Evolutionary conservation across 2,329 filamentous ascomycete species (phyloP), one percentile per base, ranked within the genome.

Genomic region (Thelonectria olida): DNA sequence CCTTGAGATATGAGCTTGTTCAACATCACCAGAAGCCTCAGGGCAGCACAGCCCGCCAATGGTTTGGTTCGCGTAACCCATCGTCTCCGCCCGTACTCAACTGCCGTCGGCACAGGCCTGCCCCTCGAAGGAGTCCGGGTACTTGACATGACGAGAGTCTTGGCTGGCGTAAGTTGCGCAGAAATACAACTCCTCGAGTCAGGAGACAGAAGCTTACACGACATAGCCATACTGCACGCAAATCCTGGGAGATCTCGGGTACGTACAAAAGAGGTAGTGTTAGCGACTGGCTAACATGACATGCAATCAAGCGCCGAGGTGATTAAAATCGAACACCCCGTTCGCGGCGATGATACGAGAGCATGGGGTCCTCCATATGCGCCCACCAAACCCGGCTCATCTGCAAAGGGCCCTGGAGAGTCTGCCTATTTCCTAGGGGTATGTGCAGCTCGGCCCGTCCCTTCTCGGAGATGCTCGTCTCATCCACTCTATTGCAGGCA

Each of bases 331-430:
- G 96, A 99, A 78, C 96, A 99, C 77, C 96, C 96, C 4, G 88
- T 88, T 5, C 86, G 92, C 58, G 96, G 92, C 36, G 96, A 99
- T 75, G 96, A 99, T 75, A 99, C 96, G 9, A 84, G 96, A 72
- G 94, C 94, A 51, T 99, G 96, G 96, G 96, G 96, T 0, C 96
- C 96, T 22, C 96, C 96, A 1, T 99, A 96, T 76, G 96, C 96
- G 7, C 82, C 87, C 52, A 96, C 97, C 75, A 86, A 84, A 63
- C 75, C 87, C 28, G 86, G 82, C 4, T 85, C 87, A 15, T 74
- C 81, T 68, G 75, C 82, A 70, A 69, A 88, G 77, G 91, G 92
- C 0, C 90, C 92, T 1, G 96, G 96, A 22, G 96, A 99, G 77
- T 96, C 93, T 64, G 96, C 96, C 9, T 99, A 99, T 75, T 99